Evolutionary conservation across 2,329 filamentous ascomycete genomes (phyloP).

Genomic region (Fusarium cicatricum): DNA sequence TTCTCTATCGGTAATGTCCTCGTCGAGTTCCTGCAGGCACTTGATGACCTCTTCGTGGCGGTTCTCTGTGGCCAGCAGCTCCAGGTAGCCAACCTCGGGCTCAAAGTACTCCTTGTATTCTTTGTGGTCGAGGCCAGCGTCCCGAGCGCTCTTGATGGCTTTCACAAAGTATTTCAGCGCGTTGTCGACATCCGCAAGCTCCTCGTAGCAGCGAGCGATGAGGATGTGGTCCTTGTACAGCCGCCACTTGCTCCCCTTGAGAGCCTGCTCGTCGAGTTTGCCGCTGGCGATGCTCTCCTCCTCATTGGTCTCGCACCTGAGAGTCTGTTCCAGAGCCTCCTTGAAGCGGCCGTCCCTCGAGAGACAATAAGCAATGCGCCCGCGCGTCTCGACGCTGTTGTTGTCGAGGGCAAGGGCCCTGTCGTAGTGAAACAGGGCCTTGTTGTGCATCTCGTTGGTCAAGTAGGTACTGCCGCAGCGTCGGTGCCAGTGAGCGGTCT

Average conservation of each 20-base stretch:
- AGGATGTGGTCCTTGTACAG: constrained; percentile 53
- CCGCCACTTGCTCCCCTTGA: constrained; percentile 48
- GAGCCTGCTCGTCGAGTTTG: constrained; percentile 33
- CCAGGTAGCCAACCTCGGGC: constrained; percentile 49
- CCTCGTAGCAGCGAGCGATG: constrained; percentile 49
- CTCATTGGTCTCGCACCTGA: constrained; percentile 50
- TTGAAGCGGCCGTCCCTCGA: constrained; percentile 47
- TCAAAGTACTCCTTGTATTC: constrained; percentile 49
- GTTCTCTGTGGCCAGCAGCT: constrained; percentile 49
- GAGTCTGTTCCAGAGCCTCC: constrained; percentile 47
- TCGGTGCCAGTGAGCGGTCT: constrained; percentile 50
- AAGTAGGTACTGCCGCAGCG: constrained; percentile 53
- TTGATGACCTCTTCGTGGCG: constrained; percentile 47
- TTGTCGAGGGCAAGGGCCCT: constrained; percentile 48
- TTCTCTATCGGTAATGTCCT: constrained; percentile 34
- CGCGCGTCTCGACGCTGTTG: constrained; percentile 50
- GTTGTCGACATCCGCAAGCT: constrained; percentile 44
- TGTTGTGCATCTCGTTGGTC: constrained; percentile 46
- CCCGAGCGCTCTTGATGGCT: constrained; percentile 44
- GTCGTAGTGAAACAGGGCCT: constrained; percentile 49
- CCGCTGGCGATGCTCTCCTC: constrained; percentile 42
- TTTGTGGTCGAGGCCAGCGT: constrained; percentile 37
- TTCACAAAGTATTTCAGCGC: constrained; percentile 49
- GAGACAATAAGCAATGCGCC: constrained; percentile 53
- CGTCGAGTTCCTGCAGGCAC: constrained; percentile 46